Conservation (phyloP, 371 early-diverging fungal genomes). For the Rhizopus sp. region DNA sequence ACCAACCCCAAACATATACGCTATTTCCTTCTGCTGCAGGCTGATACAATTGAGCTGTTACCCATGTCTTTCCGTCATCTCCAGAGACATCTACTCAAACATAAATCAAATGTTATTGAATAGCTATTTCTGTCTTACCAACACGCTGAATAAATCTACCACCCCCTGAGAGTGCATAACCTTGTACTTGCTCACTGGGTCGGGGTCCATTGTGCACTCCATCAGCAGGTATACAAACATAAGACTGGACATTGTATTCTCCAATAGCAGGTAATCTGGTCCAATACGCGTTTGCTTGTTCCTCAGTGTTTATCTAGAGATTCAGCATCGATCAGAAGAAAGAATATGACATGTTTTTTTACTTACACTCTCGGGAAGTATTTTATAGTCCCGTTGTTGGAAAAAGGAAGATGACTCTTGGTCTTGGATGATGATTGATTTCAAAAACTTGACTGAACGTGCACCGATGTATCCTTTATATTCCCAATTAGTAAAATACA, state of each 20-base stretch:
- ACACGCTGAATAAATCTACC: slow-evolving; percentile 72
- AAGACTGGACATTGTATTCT: slow-evolving; percentile 76
- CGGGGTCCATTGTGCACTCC: slow-evolving; percentile 23
- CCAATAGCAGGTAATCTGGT: slow-evolving; percentile 64
- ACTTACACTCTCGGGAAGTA: slow-evolving; percentile 69
- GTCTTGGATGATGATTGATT: slow-evolving; percentile 61
- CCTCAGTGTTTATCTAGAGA: slow-evolving; percentile 33
- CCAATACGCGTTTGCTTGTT: slow-evolving; percentile 53
- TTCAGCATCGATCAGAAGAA: not conserved
- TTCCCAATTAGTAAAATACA: not conserved
- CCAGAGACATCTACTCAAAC: slow-evolving; percentile 65
- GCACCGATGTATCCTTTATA: slow-evolving; percentile 74
- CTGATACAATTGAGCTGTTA: slow-evolving; percentile 50
- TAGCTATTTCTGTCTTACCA: slow-evolving; percentile 22
- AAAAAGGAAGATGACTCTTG: slow-evolving; percentile 74
- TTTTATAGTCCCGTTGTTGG: slow-evolving; percentile 85
- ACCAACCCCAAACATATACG: slow-evolving; percentile 72
- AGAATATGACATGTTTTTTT: not conserved
- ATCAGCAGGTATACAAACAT: slow-evolving; percentile 59
- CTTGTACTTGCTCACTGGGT: slow-evolving; percentile 23
- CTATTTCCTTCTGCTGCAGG: slow-evolving; percentile 29
- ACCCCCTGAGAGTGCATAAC: slow-evolving; percentile 54
- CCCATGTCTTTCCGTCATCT: slow-evolving; percentile 85
- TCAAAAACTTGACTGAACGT: slow-evolving; percentile 83
- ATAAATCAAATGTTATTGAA: not conserved